phyloP scores from a whole-genome alignment of 75 land plant genomes.

The Gnetum montanum region DNA sequence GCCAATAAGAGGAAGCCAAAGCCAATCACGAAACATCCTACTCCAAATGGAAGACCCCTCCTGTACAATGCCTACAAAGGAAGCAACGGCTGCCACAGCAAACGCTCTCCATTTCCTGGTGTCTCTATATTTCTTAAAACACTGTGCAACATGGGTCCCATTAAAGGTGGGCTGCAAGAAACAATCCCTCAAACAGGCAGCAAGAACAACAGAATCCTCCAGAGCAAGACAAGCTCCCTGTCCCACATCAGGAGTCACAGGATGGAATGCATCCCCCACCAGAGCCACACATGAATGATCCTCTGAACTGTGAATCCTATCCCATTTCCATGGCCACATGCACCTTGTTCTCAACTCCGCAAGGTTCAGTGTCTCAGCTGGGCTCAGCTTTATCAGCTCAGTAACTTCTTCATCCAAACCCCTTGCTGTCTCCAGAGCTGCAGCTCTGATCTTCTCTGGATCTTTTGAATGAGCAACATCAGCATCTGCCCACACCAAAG shows the following conservation, averaged over 20 bases:
- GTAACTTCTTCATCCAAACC: conserved; percentile 2
- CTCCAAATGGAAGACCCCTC: conserved; percentile 6
- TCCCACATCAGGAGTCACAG: conserved; percentile 61
- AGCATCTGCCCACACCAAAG: neutral
- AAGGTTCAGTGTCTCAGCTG: conserved; percentile 11
- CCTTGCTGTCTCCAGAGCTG: conserved; percentile 3
- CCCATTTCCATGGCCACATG: conserved; percentile 36
- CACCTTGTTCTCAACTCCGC: conserved; percentile 25
- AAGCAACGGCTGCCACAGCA: conserved; percentile 9
- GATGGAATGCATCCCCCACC: conserved; percentile 69
- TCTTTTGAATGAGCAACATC: neutral
- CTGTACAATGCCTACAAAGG: conserved; percentile 14
- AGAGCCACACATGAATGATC: conserved; percentile 23
- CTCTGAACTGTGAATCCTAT: neutral
- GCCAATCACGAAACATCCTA: conserved; percentile 8
- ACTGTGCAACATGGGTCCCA: conserved; percentile 7
- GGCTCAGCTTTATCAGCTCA: conserved; percentile 8
- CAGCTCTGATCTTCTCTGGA: neutral
- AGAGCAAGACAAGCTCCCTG: conserved; percentile 50
- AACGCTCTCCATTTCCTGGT: conserved; percentile 28
- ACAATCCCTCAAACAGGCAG: conserved; percentile 18
- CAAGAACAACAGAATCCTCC: conserved; percentile 58
- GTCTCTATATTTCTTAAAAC: conserved; percentile 15
- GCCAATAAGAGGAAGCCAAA: conserved; percentile 17
- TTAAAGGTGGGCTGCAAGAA: neutral